A percentile compares a stretch with the other conserved stretches of the same genome.
These are phyloP conservation scores for Ogataea methanolica DNA, from an alignment of 805 yeast genomes.

Conservation along the genomic window DNA sequence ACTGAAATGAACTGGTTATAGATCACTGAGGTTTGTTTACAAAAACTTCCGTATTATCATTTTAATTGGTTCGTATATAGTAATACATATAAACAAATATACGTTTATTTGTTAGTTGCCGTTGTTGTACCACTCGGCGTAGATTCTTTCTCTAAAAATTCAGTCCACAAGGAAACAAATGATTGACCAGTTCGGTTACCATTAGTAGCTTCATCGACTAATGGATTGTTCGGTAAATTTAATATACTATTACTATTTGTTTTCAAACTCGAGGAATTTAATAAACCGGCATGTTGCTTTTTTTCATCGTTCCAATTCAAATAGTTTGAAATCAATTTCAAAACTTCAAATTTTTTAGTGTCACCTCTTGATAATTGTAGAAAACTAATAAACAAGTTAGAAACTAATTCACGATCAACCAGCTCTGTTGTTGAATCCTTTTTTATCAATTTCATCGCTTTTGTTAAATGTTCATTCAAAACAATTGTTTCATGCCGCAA, in stretches of 20 bases:
- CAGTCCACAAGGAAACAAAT: conserved; percentile 76
- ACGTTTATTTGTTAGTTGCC: not conserved
- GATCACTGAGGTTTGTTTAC: not conserved
- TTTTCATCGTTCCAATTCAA: conserved; percentile 86
- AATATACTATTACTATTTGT: conserved; percentile 30
- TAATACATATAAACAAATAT: not conserved
- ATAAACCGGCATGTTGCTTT: conserved; percentile 69
- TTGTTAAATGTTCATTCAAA: conserved; percentile 91
- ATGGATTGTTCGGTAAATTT: conserved; percentile 20
- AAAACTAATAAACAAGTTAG: conserved; percentile 82
- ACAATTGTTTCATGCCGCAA: conserved; percentile 92
- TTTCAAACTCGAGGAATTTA: conserved; percentile 21
- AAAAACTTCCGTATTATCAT: not conserved
- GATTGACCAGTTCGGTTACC: conserved; percentile 28
- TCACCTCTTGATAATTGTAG: conserved; percentile 88
- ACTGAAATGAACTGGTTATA: no score
- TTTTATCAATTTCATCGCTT: conserved; percentile 80
- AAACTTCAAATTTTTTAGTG: conserved; percentile 88
- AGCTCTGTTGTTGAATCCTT: conserved; percentile 69
- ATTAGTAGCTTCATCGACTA: conserved; percentile 24
- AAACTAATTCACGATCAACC: conserved; percentile 83
- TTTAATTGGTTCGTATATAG: not conserved
- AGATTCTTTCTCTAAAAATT: conserved; percentile 70
- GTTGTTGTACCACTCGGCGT: conserved; percentile 22
- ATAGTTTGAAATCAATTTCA: conserved; percentile 75